phyloP scores from a whole-genome alignment of 208 protist genomes.

The Phytomonas sp. region DNA sequence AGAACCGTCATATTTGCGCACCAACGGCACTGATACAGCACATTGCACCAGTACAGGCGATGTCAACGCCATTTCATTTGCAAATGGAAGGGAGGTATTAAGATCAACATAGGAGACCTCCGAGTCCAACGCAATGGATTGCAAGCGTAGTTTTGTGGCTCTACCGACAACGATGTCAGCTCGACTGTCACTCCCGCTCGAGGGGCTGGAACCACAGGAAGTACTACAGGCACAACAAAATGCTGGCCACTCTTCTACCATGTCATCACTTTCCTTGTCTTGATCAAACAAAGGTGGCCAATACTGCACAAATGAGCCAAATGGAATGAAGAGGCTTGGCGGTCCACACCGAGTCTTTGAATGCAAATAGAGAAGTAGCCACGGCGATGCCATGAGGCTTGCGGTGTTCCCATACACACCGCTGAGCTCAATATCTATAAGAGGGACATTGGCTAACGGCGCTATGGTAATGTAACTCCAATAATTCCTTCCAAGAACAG shows the following conservation, averaged over 20 bases:
- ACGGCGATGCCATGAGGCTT: constrained; percentile 71
- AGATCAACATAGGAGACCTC: constrained; percentile 62
- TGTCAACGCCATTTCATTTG: constrained; percentile 59
- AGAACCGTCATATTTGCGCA: constrained; percentile 21
- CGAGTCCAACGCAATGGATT: constrained; percentile 62
- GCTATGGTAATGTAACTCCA: constrained; percentile 66
- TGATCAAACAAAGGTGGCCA: constrained; percentile 49
- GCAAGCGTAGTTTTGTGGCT: constrained; percentile 30
- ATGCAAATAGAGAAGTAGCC: constrained; percentile 73
- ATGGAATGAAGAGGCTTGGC: constrained; percentile 58
- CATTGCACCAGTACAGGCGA: constrained; percentile 72
- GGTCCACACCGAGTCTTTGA: constrained; percentile 36
- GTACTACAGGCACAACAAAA: neutral
- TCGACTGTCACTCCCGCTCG: neutral
- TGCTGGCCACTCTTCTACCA: neutral
- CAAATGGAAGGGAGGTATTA: constrained; percentile 52
- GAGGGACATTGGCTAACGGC: constrained; percentile 47
- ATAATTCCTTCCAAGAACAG: constrained; percentile 84
- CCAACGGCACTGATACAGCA: constrained; percentile 31
- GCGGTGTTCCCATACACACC: constrained; percentile 74
- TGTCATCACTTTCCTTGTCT: constrained; percentile 16
- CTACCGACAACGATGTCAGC: neutral
- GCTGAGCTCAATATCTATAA: constrained; percentile 69
- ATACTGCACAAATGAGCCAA: constrained; percentile 41
- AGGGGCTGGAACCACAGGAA: neutral